phyloP scores from a whole-genome alignment of 805 yeast species.

The Candida montana region DNA sequence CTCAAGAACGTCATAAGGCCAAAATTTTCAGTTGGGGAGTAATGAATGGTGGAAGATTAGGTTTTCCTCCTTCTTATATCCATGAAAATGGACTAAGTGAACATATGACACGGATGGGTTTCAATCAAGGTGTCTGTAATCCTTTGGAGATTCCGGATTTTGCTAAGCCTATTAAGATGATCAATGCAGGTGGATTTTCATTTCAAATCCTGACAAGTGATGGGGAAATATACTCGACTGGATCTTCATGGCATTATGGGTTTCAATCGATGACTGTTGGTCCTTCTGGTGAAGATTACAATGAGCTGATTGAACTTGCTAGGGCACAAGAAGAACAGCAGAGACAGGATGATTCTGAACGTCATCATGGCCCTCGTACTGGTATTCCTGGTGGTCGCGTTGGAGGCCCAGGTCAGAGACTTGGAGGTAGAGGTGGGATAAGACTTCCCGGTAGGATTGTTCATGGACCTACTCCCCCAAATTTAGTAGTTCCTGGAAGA shows the following conservation, averaged over 20 bases:
- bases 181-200: slow-evolving; percentile 61
- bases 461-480: not conserved
- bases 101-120: slow-evolving; percentile 18
- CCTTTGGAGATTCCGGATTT: slow-evolving; percentile 37
- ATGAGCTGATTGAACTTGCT: slow-evolving; percentile 12
- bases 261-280: slow-evolving; percentile 33
- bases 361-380: too few relatives aligned
- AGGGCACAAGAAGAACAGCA: slow-evolving; percentile 10
- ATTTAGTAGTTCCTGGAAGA: not conserved
- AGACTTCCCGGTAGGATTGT: not conserved
- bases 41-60: slow-evolving; percentile 40
- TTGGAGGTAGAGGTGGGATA: not conserved
- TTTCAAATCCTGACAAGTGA: slow-evolving; percentile 50
- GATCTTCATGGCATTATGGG: slow-evolving; percentile 38
- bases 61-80: slow-evolving; percentile 29
- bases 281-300: slow-evolving; percentile 32
- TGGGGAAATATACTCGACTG: slow-evolving; percentile 55
- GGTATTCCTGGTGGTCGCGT: not conserved
- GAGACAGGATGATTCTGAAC: not conserved
- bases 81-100: slow-evolving; percentile 16
- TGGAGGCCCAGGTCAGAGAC: not conserved
- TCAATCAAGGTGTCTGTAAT: slow-evolving; percentile 28
- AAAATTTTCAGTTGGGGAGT: slow-evolving; percentile 49
- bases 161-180: slow-evolving; percentile 35
- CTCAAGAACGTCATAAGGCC: slow-evolving; percentile 34